Percentiles rank a stretch among this genome's conserved stretches.
Evolutionary conservation across 495 filamentous ascomycete species (phyloP).

Genomic region (Pyronema domesticum): DNA sequence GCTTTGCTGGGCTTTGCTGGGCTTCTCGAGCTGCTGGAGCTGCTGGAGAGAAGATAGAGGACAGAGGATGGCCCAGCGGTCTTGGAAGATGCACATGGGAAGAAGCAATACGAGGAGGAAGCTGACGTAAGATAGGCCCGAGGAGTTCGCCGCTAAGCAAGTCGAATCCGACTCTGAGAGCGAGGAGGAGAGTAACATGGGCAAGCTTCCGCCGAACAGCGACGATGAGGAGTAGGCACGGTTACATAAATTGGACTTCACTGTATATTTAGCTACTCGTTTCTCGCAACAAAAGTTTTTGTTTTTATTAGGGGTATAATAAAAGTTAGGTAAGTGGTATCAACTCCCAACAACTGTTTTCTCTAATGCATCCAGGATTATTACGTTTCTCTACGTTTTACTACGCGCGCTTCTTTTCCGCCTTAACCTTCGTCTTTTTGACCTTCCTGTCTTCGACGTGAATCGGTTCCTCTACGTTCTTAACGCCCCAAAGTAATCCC

Average conservation of each 20-base stretch:
- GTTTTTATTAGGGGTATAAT: too few species aligned
- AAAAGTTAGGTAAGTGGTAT: too few species aligned
- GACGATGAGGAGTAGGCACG: conserved; percentile 14
- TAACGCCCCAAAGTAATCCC: conserved; percentile 39
- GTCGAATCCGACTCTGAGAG: conserved; percentile 3
- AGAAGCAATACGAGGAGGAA: background rate
- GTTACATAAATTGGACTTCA: background rate
- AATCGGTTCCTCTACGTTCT: conserved; percentile 5
- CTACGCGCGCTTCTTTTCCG: too few species aligned
- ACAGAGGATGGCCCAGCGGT: too few species aligned
- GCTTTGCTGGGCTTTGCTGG: background rate
- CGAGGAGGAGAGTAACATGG: conserved; percentile 16
- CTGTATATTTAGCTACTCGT: background rate
- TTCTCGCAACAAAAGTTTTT: conserved; percentile 1
- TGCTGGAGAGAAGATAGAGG: too few species aligned
- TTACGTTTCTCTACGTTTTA: too few species aligned
- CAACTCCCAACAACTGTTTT: too few species aligned
- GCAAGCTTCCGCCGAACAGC: conserved; percentile 20
- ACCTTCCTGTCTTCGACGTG: conserved; percentile 3
- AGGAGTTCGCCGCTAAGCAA: conserved; percentile 14
- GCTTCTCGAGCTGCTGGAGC: too few species aligned
- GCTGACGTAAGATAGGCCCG: conserved; percentile 9
- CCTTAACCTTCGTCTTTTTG: background rate
- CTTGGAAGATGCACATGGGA: too few species aligned
- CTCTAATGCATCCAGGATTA: too few species aligned